Percentiles rank a stretch among this genome's conserved stretches.
Evolutionary conservation across 2,329 filamentous ascomycete species (phyloP).

Genomic region (Cucurbitaria berberidis): DNA sequence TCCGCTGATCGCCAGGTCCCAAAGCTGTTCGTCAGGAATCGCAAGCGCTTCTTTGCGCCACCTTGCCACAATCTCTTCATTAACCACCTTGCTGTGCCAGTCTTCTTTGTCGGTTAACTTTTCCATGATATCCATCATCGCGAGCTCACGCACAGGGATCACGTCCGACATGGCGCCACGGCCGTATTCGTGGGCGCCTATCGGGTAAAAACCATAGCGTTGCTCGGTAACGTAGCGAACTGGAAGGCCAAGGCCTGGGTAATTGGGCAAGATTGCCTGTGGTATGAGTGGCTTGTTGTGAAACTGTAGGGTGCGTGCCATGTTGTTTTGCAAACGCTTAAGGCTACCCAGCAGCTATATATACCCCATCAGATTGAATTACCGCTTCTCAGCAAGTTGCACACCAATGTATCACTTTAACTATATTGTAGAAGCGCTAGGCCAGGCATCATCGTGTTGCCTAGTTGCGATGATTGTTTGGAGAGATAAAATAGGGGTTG

Average conservation of each 20-base stretch:
- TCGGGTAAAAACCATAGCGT: conserved; percentile 14
- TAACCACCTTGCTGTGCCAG: conserved; percentile 51
- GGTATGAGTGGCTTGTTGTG: not conserved
- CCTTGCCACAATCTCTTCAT: conserved; percentile 36
- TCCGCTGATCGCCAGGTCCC: conserved; percentile 11
- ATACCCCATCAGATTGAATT: too few relatives aligned
- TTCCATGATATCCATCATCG: conserved; percentile 51
- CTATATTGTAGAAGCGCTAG: not conserved
- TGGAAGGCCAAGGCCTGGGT: conserved; percentile 29
- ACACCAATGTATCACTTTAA: too few relatives aligned
- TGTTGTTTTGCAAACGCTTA: not conserved
- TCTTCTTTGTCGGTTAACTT: conserved; percentile 49
- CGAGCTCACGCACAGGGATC: conserved; percentile 46
- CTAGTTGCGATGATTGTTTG: not conserved
- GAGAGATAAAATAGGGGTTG: not conserved
- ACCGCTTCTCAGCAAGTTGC: too few relatives aligned
- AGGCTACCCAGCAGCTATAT: not conserved
- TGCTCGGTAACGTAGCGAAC: conserved; percentile 15
- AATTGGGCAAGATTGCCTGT: not conserved
- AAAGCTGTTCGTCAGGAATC: conserved; percentile 20
- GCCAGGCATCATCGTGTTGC: not conserved
- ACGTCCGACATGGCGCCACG: conserved; percentile 8
- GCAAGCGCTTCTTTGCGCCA: conserved; percentile 33
- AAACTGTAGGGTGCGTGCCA: not conserved
- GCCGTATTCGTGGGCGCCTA: conserved; percentile 22